A percentile compares a stretch with the other conserved stretches of the same genome.
Evolutionary conservation across 2,329 filamentous ascomycete genomes (phyloP).

Genomic region (Sclerotiophoma versabilis): DNA sequence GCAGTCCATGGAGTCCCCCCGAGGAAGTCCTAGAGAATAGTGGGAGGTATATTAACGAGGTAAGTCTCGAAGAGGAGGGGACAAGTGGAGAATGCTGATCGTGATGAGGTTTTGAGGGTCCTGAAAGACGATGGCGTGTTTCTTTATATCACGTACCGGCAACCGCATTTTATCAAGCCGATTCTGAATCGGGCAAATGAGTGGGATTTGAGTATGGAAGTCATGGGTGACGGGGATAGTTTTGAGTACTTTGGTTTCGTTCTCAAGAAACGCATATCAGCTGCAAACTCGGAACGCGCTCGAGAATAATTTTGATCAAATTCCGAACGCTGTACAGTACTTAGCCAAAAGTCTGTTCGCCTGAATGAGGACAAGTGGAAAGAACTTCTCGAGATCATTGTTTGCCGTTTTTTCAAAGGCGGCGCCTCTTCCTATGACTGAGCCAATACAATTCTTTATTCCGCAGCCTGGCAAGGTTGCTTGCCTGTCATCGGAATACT

Average conservation of each 20-base stretch:
- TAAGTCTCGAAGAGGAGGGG: constrained; percentile 26
- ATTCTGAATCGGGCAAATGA: constrained; percentile 30
- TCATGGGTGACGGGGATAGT: constrained; percentile 23
- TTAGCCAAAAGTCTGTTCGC: too few species aligned
- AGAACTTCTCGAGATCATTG: too few species aligned
- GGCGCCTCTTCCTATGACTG: too few species aligned
- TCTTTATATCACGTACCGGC: constrained; percentile 55
- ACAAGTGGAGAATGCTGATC: too few species aligned
- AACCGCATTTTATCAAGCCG: constrained; percentile 43
- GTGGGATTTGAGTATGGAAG: constrained; percentile 31
- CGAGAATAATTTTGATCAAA: too few species aligned
- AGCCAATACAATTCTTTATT: too few species aligned
- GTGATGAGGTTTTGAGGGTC: constrained; percentile 53
- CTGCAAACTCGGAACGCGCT: too few species aligned
- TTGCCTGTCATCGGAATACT: too few species aligned
- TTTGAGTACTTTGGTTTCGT: constrained; percentile 20
- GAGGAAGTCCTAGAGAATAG: constrained; percentile 59
- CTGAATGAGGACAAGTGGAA: too few species aligned
- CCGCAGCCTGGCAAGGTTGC: too few species aligned
- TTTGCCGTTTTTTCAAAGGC: too few species aligned
- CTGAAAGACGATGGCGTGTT: constrained; percentile 59
- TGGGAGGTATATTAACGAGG: constrained; percentile 59
- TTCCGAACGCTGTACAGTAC: too few species aligned
- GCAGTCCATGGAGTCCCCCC: constrained; percentile 62
- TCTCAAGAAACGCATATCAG: constrained; percentile 4